A percentile compares a stretch with the other conserved stretches of the same genome.
Conservation (phyloP, 495 filamentous ascomycete genomes). For the Daldinia childiae region DNA sequence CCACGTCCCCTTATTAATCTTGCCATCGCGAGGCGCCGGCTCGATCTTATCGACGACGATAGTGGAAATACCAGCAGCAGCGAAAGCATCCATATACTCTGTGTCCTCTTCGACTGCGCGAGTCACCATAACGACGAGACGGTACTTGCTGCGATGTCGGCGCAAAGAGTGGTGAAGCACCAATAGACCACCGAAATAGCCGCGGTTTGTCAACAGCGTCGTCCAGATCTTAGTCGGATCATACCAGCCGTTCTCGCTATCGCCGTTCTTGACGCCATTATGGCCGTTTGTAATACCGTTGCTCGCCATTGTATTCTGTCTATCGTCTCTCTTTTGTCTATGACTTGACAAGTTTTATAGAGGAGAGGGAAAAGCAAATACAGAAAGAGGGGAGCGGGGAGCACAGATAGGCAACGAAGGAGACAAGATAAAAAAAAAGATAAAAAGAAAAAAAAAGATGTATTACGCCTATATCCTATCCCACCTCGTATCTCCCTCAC, state of each 20-base stretch:
- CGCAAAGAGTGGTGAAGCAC: slow-evolving; percentile 53
- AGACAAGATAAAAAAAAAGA: neutral
- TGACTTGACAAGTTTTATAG: neutral
- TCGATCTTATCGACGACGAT: slow-evolving; percentile 54
- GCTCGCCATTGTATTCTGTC: slow-evolving; percentile 23
- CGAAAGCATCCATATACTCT: slow-evolving; percentile 54
- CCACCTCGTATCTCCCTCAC: slow-evolving; percentile 5
- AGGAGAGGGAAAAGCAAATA: neutral
- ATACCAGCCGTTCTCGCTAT: slow-evolving; percentile 31
- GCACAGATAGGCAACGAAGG: slow-evolving; percentile 4
- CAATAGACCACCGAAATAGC: slow-evolving; percentile 51
- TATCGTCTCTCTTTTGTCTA: slow-evolving; percentile 1
- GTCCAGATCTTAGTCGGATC: slow-evolving; percentile 54
- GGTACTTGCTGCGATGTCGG: slow-evolving; percentile 48
- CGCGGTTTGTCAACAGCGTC: slow-evolving; percentile 52
- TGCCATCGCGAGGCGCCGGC: slow-evolving; percentile 50
- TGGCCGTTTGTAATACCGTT: slow-evolving; percentile 19
- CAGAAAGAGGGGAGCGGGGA: slow-evolving; percentile 5
- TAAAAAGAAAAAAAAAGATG: neutral
- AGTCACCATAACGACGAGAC: slow-evolving; percentile 54
- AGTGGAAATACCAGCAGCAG: slow-evolving; percentile 51
- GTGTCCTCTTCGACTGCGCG: slow-evolving; percentile 51
- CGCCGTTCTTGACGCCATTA: slow-evolving; percentile 17
- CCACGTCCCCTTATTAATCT: slow-evolving; percentile 54
- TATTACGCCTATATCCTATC: slow-evolving; percentile 6